Conservation (phyloP, 192 early-diverging fungal species). For the Fimicolochytrium jonesii region DNA sequence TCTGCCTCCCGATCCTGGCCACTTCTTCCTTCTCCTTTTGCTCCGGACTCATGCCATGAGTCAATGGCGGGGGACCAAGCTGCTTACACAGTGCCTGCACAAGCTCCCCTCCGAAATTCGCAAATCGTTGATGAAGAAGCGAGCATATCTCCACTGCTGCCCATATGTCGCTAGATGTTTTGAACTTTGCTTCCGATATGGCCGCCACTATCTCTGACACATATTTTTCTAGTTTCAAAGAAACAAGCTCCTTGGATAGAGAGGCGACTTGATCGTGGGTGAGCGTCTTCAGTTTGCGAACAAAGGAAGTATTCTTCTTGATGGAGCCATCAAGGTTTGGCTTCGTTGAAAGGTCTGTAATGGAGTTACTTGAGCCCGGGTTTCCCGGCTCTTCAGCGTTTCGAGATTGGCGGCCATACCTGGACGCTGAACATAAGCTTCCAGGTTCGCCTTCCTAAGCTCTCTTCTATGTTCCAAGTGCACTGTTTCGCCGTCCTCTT, state of each 20-base stretch:
- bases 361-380: neutral
- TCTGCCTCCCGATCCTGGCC: slow-evolving; percentile 59
- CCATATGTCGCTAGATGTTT: slow-evolving; percentile 65
- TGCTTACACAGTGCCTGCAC: slow-evolving; percentile 59
- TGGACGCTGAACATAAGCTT: neutral
- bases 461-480: slow-evolving; percentile 2
- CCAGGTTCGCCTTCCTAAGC: neutral
- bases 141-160: slow-evolving; percentile 78
- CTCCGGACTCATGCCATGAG: slow-evolving; percentile 58
- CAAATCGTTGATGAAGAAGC: slow-evolving; percentile 86
- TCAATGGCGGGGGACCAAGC: slow-evolving; percentile 59
- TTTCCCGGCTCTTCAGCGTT: neutral
- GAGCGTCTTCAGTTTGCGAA: slow-evolving; percentile 81
- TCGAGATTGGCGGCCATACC: neutral
- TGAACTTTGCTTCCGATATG: slow-evolving; percentile 76
- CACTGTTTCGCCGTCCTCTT: too few relatives aligned
- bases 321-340: slow-evolving; percentile 86
- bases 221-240: slow-evolving; percentile 95
- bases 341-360: slow-evolving; percentile 16
- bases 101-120: slow-evolving; percentile 70
- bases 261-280: slow-evolving; percentile 57
- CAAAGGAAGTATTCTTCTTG: slow-evolving; percentile 96
- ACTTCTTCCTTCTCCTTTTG: slow-evolving; percentile 86
- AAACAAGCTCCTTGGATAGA: slow-evolving; percentile 63
- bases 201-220: slow-evolving; percentile 86